These are phyloP conservation scores for Lactarius tabidus DNA, from an alignment of 768 basidiomycete genomes.

Conservation along the genomic window DNA sequence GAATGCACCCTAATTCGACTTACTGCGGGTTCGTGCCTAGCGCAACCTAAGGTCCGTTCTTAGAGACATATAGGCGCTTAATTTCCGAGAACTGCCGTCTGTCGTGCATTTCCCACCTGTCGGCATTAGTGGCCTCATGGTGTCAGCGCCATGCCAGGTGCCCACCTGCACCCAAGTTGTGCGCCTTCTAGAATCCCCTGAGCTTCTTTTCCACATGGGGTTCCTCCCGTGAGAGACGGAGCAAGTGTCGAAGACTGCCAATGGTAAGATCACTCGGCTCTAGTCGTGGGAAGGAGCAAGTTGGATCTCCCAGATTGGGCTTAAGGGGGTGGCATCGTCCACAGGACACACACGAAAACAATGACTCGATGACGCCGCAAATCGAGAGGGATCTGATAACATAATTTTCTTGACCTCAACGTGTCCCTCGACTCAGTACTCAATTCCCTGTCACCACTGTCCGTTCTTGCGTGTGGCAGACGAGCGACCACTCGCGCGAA, in stretches of 20 bases:
- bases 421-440: not conserved
- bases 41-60: not conserved
- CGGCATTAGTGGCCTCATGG: conserved; percentile 24
- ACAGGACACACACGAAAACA: not conserved
- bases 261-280: conserved; percentile 11
- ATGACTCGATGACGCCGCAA: conserved; percentile 3
- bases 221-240: conserved; percentile 20
- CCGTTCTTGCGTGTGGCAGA: not conserved
- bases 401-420: conserved; percentile 10
- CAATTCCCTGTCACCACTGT: not conserved
- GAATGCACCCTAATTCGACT: conserved; percentile 9
- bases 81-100: conserved; percentile 9
- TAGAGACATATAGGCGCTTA: conserved; percentile 10
- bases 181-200: conserved; percentile 16
- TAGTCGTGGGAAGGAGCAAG: conserved; percentile 4
- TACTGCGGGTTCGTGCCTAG: conserved; percentile 10
- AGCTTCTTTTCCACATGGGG: conserved; percentile 22
- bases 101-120: conserved; percentile 16
- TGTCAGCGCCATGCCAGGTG: conserved; percentile 17
- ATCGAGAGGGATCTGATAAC: conserved; percentile 15
- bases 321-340: not conserved
- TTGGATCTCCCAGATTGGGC: not conserved
- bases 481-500: conserved; percentile 3
- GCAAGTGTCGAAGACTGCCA: conserved; percentile 1
- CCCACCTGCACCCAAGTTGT: conserved; percentile 12